phyloP scores from a whole-genome alignment of 768 basidiomycete species.

The Omphalotus guepiniiformis region DNA sequence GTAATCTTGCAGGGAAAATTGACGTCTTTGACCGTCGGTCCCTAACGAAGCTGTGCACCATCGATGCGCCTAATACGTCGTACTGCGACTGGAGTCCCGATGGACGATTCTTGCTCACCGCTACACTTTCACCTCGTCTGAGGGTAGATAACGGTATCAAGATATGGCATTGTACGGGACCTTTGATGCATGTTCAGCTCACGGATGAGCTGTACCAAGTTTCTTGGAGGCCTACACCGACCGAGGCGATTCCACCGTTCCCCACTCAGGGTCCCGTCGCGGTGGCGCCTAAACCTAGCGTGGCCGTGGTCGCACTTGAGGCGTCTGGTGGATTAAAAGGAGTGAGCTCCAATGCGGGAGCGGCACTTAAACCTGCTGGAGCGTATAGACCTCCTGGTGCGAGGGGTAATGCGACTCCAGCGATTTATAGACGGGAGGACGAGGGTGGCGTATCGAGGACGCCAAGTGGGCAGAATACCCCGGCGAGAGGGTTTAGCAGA shows the following conservation, averaged over 20 bases:
- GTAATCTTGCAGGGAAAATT: slow-evolving; percentile 92
- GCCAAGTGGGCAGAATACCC: slow-evolving; percentile 56
- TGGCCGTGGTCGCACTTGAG: slow-evolving; percentile 41
- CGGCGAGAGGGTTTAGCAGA: slow-evolving; percentile 55
- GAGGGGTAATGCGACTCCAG: slow-evolving; percentile 81
- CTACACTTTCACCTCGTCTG: slow-evolving; percentile 91
- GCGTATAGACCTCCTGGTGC: slow-evolving; percentile 95
- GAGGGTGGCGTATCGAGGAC: slow-evolving; percentile 66
- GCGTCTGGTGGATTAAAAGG: slow-evolving; percentile 28
- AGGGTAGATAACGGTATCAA: slow-evolving; percentile 98
- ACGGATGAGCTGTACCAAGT: slow-evolving; percentile 90
- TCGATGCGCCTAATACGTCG: slow-evolving; percentile 91
- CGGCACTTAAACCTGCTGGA: slow-evolving; percentile 52
- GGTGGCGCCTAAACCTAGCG: slow-evolving; percentile 58
- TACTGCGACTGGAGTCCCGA: slow-evolving; percentile 95
- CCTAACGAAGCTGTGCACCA: slow-evolving; percentile 70
- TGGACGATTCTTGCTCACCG: slow-evolving; percentile 89
- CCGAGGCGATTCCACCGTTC: slow-evolving; percentile 66
- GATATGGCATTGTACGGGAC: slow-evolving; percentile 90
- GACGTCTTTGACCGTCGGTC: slow-evolving; percentile 89
- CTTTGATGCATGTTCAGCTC: slow-evolving; percentile 78
- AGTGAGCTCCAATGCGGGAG: slow-evolving; percentile 44
- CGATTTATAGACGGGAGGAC: slow-evolving; percentile 89
- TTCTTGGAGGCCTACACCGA: slow-evolving; percentile 72
- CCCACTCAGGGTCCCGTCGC: slow-evolving; percentile 50